Evolutionary conservation across 78 protist genomes (phyloP), one percentile per base, ranked within the genome.

Genomic region (Dictyostelium brefeldianum): DNA sequence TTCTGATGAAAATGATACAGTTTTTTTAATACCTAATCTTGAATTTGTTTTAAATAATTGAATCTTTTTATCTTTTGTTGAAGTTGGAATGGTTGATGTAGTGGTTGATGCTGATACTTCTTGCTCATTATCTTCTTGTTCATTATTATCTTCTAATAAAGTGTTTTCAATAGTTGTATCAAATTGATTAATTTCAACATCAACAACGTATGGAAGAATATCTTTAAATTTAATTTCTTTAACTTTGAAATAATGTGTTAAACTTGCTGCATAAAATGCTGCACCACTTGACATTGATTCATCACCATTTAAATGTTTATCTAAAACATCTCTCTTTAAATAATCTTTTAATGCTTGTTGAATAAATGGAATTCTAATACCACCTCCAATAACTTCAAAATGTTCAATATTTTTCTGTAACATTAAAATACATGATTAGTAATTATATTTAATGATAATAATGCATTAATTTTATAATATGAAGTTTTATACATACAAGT

Each of bases 181-280:
- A 4, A 25, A 36, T 36, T 46, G 43, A 17, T 59, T 62, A 10
- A 87, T n/a, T 29, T 77, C 54, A 22, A 77, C 84, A 64, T 87
- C 41, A 57, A 64, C 41, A 22, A 31, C 22, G 11, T 64, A 27
- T 25, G 87, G 79, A 20, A 83, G 47, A 17, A 80, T 78, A 56
- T 93, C 98, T 89, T 92, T 98, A 78, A 94, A 94, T 81, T 91
- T 83, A 90, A 96, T 94, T 80, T 96, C 97, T 91, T 96, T 92
- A 84, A 96, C 94, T 92, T 94, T 85, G 92, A 77, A 79, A 50
- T 48, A 89, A 27, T 51, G 70, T 7, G 92, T 73, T 46, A 78
- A 62, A 46, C 81, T 36, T 5, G 96, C 96, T 11, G 91, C 97
- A 71, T 75, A 85, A 74, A 78, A 95, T 11, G 92, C 92, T 10